Evolutionary conservation across 495 filamentous ascomycete genomes (phyloP).

Genomic region (Aspergillus bertholletiae): DNA sequence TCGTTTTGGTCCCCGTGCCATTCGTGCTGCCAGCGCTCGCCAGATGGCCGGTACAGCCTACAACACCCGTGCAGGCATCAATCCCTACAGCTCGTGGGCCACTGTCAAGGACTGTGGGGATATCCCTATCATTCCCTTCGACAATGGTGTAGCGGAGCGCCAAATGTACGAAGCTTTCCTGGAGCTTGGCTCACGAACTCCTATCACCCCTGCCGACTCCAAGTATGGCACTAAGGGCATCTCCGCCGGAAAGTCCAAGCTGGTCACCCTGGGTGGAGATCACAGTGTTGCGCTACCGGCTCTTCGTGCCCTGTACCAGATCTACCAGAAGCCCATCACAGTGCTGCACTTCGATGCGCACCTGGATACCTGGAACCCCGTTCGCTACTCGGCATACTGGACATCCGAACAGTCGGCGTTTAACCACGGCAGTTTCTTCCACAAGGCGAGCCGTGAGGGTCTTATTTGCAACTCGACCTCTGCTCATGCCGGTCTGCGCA

Average conservation of each 20-base stretch:
- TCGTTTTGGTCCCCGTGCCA: slow-evolving; percentile 77
- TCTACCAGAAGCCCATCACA: slow-evolving; percentile 67
- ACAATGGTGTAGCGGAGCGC: slow-evolving; percentile 68
- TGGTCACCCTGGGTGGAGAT: slow-evolving; percentile 79
- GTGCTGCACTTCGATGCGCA: slow-evolving; percentile 85
- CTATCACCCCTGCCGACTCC: slow-evolving; percentile 29
- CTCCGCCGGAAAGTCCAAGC: slow-evolving; percentile 52
- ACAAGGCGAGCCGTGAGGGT: slow-evolving; percentile 72
- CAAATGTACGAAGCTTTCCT: slow-evolving; percentile 78
- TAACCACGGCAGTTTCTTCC: slow-evolving; percentile 85
- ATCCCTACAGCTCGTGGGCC: slow-evolving; percentile 73
- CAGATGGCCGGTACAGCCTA: slow-evolving; percentile 71
- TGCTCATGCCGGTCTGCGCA: slow-evolving; percentile 76
- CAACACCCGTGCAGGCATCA: slow-evolving; percentile 73
- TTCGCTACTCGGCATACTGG: slow-evolving; percentile 74
- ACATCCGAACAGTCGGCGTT: slow-evolving; percentile 64
- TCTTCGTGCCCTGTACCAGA: slow-evolving; percentile 64
- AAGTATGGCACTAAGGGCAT: slow-evolving; percentile 38
- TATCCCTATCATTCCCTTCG: slow-evolving; percentile 75
- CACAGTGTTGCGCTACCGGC: slow-evolving; percentile 76
- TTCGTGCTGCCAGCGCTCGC: slow-evolving; percentile 71
- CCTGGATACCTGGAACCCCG: slow-evolving; percentile 81
- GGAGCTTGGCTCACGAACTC: slow-evolving; percentile 54
- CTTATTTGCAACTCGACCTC: slow-evolving; percentile 64
- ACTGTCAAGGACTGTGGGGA: slow-evolving; percentile 78